Evolutionary conservation across 345 rosid species (phyloP).

Genomic region (Mangifera indica): DNA sequence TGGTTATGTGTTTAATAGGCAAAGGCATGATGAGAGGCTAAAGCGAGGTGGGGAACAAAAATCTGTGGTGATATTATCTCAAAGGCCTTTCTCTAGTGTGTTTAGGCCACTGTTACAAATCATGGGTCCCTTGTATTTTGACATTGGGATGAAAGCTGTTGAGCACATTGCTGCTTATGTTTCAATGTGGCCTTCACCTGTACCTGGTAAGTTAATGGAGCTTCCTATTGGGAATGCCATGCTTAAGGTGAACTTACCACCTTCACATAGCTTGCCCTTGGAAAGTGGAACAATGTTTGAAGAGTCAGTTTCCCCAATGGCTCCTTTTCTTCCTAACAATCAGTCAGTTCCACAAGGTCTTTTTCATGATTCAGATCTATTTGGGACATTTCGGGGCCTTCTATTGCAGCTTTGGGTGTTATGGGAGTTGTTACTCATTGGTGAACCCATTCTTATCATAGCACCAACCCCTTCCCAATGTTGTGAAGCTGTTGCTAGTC

Average conservation of each 20-base stretch:
- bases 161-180: constrained; percentile 86
- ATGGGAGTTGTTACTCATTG: constrained; percentile 90
- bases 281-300: constrained; percentile 57
- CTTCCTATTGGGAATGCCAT: constrained; percentile 90
- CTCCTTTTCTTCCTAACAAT: constrained; percentile 88
- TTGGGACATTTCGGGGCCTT: constrained; percentile 78
- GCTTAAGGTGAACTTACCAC: constrained; percentile 87
- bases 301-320: constrained; percentile 83
- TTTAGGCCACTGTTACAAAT: constrained; percentile 93
- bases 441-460: constrained; percentile 89
- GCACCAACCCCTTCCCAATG: constrained; percentile 98
- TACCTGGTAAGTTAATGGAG: constrained; percentile 86
- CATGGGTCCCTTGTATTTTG: constrained; percentile 92
- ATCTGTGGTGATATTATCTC: constrained; percentile 87
- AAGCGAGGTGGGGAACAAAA: constrained; percentile 97
- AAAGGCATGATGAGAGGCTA: constrained; percentile 92
- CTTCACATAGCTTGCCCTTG: constrained; percentile 80
- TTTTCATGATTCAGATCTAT: constrained; percentile 92
- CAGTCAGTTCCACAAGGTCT: constrained; percentile 94
- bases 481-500: constrained; percentile 94
- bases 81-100: constrained; percentile 71
- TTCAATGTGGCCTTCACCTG: constrained; percentile 88
- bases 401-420: constrained; percentile 86
- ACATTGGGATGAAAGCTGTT: constrained; percentile 75
- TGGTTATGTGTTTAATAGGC: constrained; percentile 93